These are phyloP conservation scores for Simplicillium sp. DNA, from an alignment of 2,329 filamentous ascomycete species.

Conservation along the genomic window DNA sequence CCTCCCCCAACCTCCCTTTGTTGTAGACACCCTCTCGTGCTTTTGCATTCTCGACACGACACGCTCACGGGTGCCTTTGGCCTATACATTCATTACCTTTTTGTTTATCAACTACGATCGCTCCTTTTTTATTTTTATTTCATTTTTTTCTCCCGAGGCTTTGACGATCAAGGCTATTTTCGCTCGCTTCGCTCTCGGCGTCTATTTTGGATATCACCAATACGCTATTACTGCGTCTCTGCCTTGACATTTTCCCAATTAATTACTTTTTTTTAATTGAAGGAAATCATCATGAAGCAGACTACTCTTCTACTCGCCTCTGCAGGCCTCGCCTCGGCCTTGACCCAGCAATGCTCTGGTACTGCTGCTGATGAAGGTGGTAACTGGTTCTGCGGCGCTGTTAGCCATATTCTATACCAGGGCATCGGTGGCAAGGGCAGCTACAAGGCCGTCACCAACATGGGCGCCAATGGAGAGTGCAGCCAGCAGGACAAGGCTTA, in stretches of 20 bases:
- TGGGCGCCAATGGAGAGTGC: slow-evolving; percentile 49
- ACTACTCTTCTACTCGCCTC: slow-evolving; percentile 17
- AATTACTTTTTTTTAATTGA: too few relatives aligned
- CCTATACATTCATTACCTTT: slow-evolving; percentile 5
- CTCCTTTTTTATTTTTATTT: too few relatives aligned
- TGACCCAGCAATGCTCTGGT: slow-evolving; percentile 25
- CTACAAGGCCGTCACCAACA: slow-evolving; percentile 55
- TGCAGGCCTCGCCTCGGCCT: slow-evolving; percentile 18
- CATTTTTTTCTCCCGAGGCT: too few relatives aligned
- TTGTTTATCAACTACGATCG: background rate
- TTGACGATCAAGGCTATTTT: too few relatives aligned
- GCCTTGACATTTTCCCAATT: too few relatives aligned
- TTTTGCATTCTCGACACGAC: too few relatives aligned
- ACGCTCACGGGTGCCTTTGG: background rate
- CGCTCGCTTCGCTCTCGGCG: too few relatives aligned
- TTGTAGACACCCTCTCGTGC: too few relatives aligned
- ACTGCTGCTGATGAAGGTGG: slow-evolving; percentile 29
- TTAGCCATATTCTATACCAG: slow-evolving; percentile 58
- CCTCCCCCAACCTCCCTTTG: too few relatives aligned
- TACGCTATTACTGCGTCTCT: too few relatives aligned
- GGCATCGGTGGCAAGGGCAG: slow-evolving; percentile 49
- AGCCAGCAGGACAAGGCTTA: slow-evolving; percentile 40
- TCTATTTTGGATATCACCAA: too few relatives aligned
- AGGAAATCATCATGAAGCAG: slow-evolving; percentile 18
- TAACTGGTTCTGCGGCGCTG: slow-evolving; percentile 58